Conservation (phyloP, 2,329 filamentous ascomycete genomes). For the Helotiales sp. region DNA sequence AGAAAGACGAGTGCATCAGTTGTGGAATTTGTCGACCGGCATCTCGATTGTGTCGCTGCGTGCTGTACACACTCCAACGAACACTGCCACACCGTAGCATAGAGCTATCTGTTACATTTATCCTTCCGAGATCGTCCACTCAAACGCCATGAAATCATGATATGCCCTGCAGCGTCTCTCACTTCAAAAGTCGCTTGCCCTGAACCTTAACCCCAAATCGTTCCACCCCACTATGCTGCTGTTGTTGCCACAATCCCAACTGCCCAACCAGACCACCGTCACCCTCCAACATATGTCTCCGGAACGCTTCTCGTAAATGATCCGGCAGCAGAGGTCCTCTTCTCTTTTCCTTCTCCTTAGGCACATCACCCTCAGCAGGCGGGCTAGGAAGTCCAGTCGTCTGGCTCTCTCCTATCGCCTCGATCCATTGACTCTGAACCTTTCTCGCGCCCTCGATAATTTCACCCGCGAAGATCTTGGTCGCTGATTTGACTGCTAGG, state of each 20-base stretch:
- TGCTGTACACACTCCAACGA: too few relatives aligned
- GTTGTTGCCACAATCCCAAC: conserved; percentile 64
- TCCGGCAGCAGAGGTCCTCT: conserved; percentile 71
- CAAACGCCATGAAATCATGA: background rate
- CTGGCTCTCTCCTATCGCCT: conserved; percentile 61
- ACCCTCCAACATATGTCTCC: conserved; percentile 66
- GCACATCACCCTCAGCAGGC: conserved; percentile 42
- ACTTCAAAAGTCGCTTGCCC: conserved; percentile 43
- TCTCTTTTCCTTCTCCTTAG: conserved; percentile 46
- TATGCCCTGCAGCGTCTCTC: background rate
- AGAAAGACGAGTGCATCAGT: too few relatives aligned
- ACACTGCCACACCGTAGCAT: too few relatives aligned
- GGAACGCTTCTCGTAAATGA: conserved; percentile 74
- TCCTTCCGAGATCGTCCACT: background rate
- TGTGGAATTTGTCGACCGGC: too few relatives aligned
- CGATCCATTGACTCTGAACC: conserved; percentile 74
- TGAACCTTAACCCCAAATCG: conserved; percentile 51
- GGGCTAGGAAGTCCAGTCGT: conserved; percentile 54
- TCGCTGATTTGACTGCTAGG: conserved; percentile 75
- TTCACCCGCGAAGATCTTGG: conserved; percentile 78
- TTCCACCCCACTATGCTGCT: conserved; percentile 63
- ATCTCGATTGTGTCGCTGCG: too few relatives aligned
- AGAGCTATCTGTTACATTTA: too few relatives aligned
- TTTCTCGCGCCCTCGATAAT: conserved; percentile 74
- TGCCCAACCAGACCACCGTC: conserved; percentile 65